Evolutionary conservation across 805 yeast species (phyloP).

Genomic region (Priceomyces carsonii): DNA sequence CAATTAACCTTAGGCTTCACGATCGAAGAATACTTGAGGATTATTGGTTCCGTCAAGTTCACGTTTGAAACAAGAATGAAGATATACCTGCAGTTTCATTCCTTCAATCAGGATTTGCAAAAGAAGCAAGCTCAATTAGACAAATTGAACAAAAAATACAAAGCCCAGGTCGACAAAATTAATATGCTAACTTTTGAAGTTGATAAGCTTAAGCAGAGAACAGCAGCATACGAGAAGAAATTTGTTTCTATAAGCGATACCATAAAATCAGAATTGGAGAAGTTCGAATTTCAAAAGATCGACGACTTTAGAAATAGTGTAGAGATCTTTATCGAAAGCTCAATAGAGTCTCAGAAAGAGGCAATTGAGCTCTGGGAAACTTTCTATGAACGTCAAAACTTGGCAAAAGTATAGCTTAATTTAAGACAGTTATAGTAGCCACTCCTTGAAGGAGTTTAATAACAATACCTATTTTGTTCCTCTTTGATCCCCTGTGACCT

Average conservation of each 20-base stretch:
- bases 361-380: slow-evolving; percentile 86
- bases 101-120: slow-evolving; percentile 43
- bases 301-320: slow-evolving; percentile 85
- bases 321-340: slow-evolving; percentile 86
- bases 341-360: slow-evolving; percentile 92
- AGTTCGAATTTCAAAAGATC: slow-evolving; percentile 73
- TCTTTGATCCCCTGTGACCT: no score
- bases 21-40: slow-evolving; percentile 81
- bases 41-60: slow-evolving; percentile 70
- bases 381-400: slow-evolving; percentile 60
- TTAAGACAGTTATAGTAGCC: no score
- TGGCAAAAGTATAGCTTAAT: slow-evolving; percentile 15
- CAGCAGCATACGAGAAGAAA: slow-evolving; percentile 52
- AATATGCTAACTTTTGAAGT: slow-evolving; percentile 60
- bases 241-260: slow-evolving; percentile 65
- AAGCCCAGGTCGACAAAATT: slow-evolving; percentile 62
- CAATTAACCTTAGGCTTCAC: slow-evolving; percentile 83
- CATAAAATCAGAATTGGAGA: slow-evolving; percentile 66
- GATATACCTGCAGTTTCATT: slow-evolving; percentile 41
- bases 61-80: slow-evolving; percentile 76
- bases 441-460: no score
- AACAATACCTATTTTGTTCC: no score
- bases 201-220: slow-evolving; percentile 52
- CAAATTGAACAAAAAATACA: slow-evolving; percentile 45
- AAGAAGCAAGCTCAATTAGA: slow-evolving; percentile 49